phyloP scores from a whole-genome alignment of 371 early-diverging fungal genomes.

The Apophysomyces trapeziformis region DNA sequence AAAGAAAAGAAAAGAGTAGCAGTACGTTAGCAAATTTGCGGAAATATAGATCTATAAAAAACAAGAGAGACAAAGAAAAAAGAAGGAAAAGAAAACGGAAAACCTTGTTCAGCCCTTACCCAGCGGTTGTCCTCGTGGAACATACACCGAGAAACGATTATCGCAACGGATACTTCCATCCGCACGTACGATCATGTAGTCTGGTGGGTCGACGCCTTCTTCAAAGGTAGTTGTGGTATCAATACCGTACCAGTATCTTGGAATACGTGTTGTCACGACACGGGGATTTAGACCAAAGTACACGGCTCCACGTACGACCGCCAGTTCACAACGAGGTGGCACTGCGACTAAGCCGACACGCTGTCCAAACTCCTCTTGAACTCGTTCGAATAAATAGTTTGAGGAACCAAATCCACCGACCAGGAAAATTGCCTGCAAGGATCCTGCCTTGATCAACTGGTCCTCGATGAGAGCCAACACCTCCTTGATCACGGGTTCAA shows the following conservation, averaged over 20 bases:
- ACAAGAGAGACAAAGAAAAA: no score
- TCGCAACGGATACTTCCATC: conserved; percentile 55
- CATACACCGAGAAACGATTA: conserved; percentile 53
- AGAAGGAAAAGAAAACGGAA: no score
- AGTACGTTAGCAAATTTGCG: no score
- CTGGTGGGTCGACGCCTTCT: conserved; percentile 54
- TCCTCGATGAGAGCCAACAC: conserved; percentile 48
- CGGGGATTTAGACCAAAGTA: conserved; percentile 58
- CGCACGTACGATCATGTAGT: conserved; percentile 46
- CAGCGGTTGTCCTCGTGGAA: conserved; percentile 45
- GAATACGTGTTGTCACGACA: conserved; percentile 56
- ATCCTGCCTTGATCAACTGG: conserved; percentile 42
- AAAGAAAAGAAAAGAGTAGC: no score
- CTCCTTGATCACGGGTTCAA: conserved; percentile 50
- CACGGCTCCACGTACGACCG: conserved; percentile 52
- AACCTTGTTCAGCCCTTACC: conserved; percentile 10
- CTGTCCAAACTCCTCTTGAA: conserved; percentile 39
- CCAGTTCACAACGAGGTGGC: conserved; percentile 56
- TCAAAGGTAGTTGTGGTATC: conserved; percentile 56
- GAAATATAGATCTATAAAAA: no score
- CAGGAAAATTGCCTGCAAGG: conserved; percentile 55
- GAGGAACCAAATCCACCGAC: conserved; percentile 69
- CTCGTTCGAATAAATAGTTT: conserved; percentile 55
- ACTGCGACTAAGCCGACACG: conserved; percentile 51
- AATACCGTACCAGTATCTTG: conserved; percentile 63